These are phyloP conservation scores for Rostrohypoxylon terebratum DNA, from an alignment of 495 filamentous ascomycete genomes.

Conservation along the genomic window DNA sequence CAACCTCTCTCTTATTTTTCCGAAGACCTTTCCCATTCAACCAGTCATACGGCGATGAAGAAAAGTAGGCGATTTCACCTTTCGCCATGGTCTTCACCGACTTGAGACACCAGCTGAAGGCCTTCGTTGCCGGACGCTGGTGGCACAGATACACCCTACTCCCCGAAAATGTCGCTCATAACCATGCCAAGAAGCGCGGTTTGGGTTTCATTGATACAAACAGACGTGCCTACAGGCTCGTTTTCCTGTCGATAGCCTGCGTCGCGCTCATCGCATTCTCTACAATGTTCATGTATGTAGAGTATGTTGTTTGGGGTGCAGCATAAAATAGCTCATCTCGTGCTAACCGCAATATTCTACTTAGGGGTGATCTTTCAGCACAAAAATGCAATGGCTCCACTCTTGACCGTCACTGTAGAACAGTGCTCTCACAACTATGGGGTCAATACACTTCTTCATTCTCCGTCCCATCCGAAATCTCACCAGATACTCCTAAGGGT, in stretches of 20 bases:
- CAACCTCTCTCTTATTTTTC: constrained; percentile 1
- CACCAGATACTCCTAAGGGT: constrained; percentile 64
- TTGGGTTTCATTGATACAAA: constrained; percentile 15
- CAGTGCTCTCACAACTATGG: constrained; percentile 75
- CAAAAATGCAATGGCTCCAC: constrained; percentile 68
- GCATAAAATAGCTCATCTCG: constrained; percentile 39
- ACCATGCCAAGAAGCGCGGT: constrained; percentile 11
- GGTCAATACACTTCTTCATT: constrained; percentile 90
- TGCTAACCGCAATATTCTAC: constrained; percentile 20
- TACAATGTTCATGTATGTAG: constrained; percentile 33
- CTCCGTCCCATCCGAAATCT: constrained; percentile 72
- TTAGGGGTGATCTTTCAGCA: constrained; percentile 38
- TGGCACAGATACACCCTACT: constrained; percentile 47
- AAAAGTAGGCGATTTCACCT: constrained; percentile 29
- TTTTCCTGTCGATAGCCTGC: constrained; percentile 17
- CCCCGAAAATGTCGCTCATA: constrained; percentile 22
- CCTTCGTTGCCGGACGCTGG: constrained; percentile 27
- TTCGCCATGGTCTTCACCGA: constrained; percentile 42
- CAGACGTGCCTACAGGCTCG: constrained; percentile 17
- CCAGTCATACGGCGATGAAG: constrained; percentile 38
- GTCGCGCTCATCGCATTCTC: constrained; percentile 29
- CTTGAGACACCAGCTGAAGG: constrained; percentile 39
- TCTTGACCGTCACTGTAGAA: constrained; percentile 68
- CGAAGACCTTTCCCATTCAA: neutral
- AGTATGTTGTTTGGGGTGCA: constrained; percentile 16